Conservation (phyloP, 176 grass and related monocot species). For the sorghum (Sorghum bicolor) region Sorghum_bicolor_NCBIv3 NC_012879.2:55461001-55461500, state of each 20-base stretch:
- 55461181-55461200: background rate
- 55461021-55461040: background rate
- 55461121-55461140: background rate
- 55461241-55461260: conserved; percentile 40
- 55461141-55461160: background rate
- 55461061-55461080: background rate
- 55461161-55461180: background rate
- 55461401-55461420: too few relatives aligned
- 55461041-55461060: background rate
- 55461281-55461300: background rate
- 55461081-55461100: background rate
- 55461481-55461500: too few relatives aligned
- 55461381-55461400: too few relatives aligned
- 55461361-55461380: conserved; percentile 27
- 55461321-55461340: conserved; percentile 12
- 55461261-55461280: background rate
- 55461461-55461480: too few relatives aligned
- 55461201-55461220: background rate
- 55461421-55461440: too few relatives aligned
- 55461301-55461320: background rate
- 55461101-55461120: background rate
- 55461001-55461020: background rate
- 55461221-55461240: background rate
- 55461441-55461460: too few relatives aligned
- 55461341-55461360: background rate